Evolutionary conservation across 257 asterid species (phyloP).

Genomic region (Primulina tabacum): DNA sequence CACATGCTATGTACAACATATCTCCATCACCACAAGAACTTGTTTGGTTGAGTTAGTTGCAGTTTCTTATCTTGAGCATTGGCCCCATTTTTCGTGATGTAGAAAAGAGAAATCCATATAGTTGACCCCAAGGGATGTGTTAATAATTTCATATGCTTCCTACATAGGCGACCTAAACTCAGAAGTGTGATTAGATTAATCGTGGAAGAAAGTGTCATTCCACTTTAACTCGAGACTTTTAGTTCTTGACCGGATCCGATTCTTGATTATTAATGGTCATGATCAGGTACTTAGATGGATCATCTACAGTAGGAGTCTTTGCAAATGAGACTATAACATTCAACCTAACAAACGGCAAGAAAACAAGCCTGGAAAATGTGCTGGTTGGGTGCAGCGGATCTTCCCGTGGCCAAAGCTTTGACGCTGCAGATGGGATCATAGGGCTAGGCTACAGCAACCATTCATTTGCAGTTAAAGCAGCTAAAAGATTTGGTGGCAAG

Average conservation of each 20-base stretch:
- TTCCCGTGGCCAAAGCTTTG: constrained; percentile 33
- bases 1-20: constrained; percentile 31
- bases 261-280: not conserved
- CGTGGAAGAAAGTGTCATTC: not conserved
- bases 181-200: no score
- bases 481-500: constrained; percentile 41
- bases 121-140: not conserved
- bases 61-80: not conserved
- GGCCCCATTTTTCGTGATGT: not conserved
- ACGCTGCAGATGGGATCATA: constrained; percentile 45
- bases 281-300: constrained; percentile 54
- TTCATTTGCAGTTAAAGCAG: constrained; percentile 43
- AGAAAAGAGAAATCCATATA: not conserved
- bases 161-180: not conserved
- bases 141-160: not conserved
- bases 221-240: no score
- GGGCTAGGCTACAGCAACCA: constrained; percentile 56
- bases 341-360: constrained; percentile 30
- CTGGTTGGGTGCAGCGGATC: constrained; percentile 50
- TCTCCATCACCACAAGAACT: constrained; percentile 18
- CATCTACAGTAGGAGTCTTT: constrained; percentile 44
- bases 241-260: not conserved
- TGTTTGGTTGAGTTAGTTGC: constrained; percentile 24
- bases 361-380: constrained; percentile 31
- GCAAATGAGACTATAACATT: constrained; percentile 48